Base-by-base conservation (phyloP, 495 filamentous ascomycete genomes). In the Aspergillus nidulans region DNA sequence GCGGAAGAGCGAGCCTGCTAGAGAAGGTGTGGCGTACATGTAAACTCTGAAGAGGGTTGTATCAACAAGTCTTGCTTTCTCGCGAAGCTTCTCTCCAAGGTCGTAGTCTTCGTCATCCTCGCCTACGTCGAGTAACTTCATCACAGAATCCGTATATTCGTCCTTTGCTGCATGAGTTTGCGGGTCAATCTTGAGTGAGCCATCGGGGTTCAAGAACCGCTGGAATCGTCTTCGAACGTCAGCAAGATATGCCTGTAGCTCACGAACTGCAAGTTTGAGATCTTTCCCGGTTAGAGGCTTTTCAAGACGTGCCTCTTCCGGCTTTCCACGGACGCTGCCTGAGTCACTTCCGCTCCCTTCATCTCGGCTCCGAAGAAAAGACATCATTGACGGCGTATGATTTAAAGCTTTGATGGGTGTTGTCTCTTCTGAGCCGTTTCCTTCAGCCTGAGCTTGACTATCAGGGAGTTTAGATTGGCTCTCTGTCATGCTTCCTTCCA, bases 1-100 rank as follows among this genome's bases (percentile, higher is more conserved):
- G 13, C 95, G 90, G 71, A 99, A 96, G 1, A 99, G 82, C 3
- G 91, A 88, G 1, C 88, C 90, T 25, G 90, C 91, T 1, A 97
- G 77, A 1, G 87, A 82, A 5, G 94, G 94, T 10, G 83, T 86
- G 5, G 85, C 88, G 57, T 89, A 90, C 89, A 97, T 97, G 64
- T 94, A 91, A 2, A 89, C 86, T 21, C 92, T 82, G 73, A 99
- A 99, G 1, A 97, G 78, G 2, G 91, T 91, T 1, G 94, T 97
- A 64, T 99, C 94, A 18, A 99, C 87, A 2, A 96, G 69, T 38
- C 78, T 85, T 21, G 91, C 95, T 2, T 87, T 89, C 39, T 85
- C 76, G 12, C 84, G 79, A 12, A 97, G 78, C 43, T 85, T 81
- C 18, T 82, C 66, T 58, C 87, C 81, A 57, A 89, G 87, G 53